Conservation (phyloP, 2,329 filamentous ascomycete genomes). For the Hysterium pulicare region DNA sequence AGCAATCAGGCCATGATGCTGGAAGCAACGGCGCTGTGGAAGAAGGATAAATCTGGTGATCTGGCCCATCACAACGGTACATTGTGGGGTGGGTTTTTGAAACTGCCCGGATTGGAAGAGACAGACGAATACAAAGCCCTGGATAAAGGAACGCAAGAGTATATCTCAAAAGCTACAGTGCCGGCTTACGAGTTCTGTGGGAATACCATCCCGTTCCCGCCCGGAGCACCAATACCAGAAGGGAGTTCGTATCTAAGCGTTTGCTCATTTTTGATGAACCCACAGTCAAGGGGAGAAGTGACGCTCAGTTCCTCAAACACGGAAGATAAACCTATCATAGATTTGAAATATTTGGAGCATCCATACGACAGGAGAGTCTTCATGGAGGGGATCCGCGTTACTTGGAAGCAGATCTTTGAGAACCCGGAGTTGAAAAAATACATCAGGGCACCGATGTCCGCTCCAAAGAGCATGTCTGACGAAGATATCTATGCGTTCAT, state of each 20-base stretch:
- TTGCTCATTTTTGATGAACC: slow-evolving; percentile 47
- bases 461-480: slow-evolving; percentile 42
- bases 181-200: slow-evolving; percentile 56
- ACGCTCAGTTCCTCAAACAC: slow-evolving; percentile 54
- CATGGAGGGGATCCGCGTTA: slow-evolving; percentile 35
- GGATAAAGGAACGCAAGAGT: slow-evolving; percentile 41
- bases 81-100: slow-evolving; percentile 54
- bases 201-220: slow-evolving; percentile 21
- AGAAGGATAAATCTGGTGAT: slow-evolving; percentile 31
- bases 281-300: slow-evolving; percentile 52
- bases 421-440: slow-evolving; percentile 51
- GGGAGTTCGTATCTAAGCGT: slow-evolving; percentile 35
- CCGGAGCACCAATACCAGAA: slow-evolving; percentile 17
- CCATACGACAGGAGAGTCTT: slow-evolving; percentile 50
- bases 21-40: slow-evolving; percentile 46
- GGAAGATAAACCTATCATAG: slow-evolving; percentile 48
- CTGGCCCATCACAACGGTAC: slow-evolving; percentile 42
- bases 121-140: slow-evolving; percentile 45
- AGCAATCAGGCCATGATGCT: slow-evolving; percentile 28
- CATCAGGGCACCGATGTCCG: slow-evolving; percentile 45
- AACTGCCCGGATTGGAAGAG: slow-evolving; percentile 40
- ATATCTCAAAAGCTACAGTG: slow-evolving; percentile 49
- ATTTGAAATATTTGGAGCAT: slow-evolving; percentile 52
- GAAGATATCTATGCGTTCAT: slow-evolving; percentile 49
- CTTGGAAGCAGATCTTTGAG: slow-evolving; percentile 39